phyloP scores from a whole-genome alignment of 495 filamentous ascomycete genomes.

The Neurospora hispaniola region DNA sequence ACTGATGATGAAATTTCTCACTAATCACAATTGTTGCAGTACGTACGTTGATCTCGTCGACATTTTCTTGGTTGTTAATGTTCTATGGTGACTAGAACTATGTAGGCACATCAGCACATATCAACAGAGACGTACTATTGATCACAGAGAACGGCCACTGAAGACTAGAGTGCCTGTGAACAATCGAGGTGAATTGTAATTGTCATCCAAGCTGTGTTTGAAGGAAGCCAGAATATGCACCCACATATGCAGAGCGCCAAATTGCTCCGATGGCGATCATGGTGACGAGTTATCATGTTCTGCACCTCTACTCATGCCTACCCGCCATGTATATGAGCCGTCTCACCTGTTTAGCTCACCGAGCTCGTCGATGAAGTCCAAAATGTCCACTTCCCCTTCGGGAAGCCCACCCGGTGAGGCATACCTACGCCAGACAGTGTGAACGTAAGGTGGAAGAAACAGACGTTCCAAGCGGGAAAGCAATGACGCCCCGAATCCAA shows the following conservation, averaged over 20 bases:
- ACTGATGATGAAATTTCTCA: neutral
- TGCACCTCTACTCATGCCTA: neutral
- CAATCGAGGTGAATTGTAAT: neutral
- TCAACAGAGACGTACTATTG: neutral
- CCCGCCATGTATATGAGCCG: neutral
- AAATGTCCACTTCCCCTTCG: neutral
- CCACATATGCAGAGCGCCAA: neutral
- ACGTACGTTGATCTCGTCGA: neutral
- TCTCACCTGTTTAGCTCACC: neutral
- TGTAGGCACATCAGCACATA: neutral
- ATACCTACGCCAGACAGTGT: neutral
- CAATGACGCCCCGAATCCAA: neutral
- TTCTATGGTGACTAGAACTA: neutral
- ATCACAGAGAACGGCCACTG: neutral
- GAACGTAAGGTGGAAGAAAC: neutral
- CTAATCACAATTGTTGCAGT: neutral
- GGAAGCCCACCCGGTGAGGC: neutral
- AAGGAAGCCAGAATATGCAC: neutral
- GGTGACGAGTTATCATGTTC: neutral
- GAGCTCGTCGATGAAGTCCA: neutral
- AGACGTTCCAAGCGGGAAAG: neutral
- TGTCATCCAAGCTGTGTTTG: neutral
- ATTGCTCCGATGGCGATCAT: neutral
- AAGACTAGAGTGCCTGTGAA: neutral
- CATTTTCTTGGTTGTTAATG: neutral